These are phyloP conservation scores for Kipferlia bialata DNA, from an alignment of 78 protist species.

Conservation along the genomic window DNA sequence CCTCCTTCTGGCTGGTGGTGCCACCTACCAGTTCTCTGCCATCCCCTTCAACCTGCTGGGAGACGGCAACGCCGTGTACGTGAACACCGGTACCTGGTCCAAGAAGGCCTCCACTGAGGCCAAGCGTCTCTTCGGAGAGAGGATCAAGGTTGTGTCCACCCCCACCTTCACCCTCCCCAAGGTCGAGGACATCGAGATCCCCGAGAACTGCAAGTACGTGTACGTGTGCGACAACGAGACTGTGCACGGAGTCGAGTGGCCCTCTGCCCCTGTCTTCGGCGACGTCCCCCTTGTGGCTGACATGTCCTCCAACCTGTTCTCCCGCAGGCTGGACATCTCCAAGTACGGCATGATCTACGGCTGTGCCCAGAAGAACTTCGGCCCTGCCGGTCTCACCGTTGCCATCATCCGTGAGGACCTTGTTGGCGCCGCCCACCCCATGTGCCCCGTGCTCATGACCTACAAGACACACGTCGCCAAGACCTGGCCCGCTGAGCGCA, in stretches of 20 bases:
- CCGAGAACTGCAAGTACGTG: slow-evolving; percentile 51
- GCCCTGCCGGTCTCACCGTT: slow-evolving; percentile 76
- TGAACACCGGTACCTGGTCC: slow-evolving; percentile 87
- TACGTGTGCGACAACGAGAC: slow-evolving; percentile 86
- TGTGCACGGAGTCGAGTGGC: slow-evolving; percentile 63
- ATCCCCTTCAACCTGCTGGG: slow-evolving; percentile 74
- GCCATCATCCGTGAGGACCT: slow-evolving; percentile 51
- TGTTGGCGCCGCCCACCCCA: slow-evolving; percentile 25
- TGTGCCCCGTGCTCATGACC: slow-evolving; percentile 32
- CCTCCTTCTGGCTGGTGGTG: slow-evolving; percentile 90
- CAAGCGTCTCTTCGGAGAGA: background rate
- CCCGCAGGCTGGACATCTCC: slow-evolving; percentile 65
- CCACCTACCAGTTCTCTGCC: slow-evolving; percentile 65
- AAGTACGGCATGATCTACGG: slow-evolving; percentile 81
- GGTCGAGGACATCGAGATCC: slow-evolving; percentile 5
- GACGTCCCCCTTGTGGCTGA: slow-evolving; percentile 68
- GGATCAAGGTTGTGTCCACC: slow-evolving; percentile 39
- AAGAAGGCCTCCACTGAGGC: slow-evolving; percentile 64
- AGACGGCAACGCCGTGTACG: slow-evolving; percentile 36
- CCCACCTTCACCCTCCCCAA: slow-evolving; percentile 21
- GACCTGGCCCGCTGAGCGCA: too few relatives aligned
- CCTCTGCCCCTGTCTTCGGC: background rate
- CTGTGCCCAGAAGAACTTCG: slow-evolving; percentile 89
- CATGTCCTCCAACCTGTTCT: slow-evolving; percentile 71
- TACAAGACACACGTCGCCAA: slow-evolving; percentile 29